These are phyloP conservation scores for Cenchrus purpureus DNA, from an alignment of 176 grass and related monocot species.

Conservation along the genomic window DNA sequence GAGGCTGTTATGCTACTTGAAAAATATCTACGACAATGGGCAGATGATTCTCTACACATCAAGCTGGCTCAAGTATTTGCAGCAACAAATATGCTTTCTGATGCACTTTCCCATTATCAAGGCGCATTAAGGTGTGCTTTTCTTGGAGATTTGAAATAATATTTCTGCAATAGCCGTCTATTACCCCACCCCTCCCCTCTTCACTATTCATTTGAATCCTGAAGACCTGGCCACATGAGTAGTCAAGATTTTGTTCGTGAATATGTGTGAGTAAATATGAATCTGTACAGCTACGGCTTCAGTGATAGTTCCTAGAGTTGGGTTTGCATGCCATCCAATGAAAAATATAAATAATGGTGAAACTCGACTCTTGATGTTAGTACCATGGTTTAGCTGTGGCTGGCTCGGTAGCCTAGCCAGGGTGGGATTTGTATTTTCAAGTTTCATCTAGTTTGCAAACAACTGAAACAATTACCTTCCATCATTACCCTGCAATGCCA, in stretches of 20 bases:
- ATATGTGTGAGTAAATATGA: conserved; percentile 1
- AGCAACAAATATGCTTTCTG: conserved; percentile 85
- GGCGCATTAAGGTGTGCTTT: conserved; percentile 84
- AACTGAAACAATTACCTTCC: not conserved
- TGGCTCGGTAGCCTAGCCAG: not conserved
- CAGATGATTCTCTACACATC: conserved; percentile 92
- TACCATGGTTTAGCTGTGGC: not conserved
- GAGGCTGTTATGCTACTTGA: conserved; percentile 86
- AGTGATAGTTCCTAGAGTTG: not conserved
- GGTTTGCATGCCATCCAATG: not conserved
- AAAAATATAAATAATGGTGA: conserved; percentile 23
- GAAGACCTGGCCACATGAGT: not conserved
- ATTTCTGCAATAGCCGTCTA: not conserved
- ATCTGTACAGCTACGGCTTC: not conserved
- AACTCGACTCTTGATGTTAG: conserved; percentile 18
- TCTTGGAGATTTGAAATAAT: conserved; percentile 31
- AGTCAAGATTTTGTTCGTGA: not conserved
- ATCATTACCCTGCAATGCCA: conserved; percentile 3
- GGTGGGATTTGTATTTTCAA: not conserved
- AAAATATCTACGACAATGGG: conserved; percentile 82
- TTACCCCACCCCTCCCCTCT: too few relatives aligned
- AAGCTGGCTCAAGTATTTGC: conserved; percentile 95
- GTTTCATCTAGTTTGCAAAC: not conserved
- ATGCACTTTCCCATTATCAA: conserved; percentile 94
- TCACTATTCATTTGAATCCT: conserved; percentile 18